Evolutionary conservation across 371 early-diverging fungal genomes (phyloP), one percentile per base, ranked within the genome.

Genomic region (Mortierella sp.): DNA sequence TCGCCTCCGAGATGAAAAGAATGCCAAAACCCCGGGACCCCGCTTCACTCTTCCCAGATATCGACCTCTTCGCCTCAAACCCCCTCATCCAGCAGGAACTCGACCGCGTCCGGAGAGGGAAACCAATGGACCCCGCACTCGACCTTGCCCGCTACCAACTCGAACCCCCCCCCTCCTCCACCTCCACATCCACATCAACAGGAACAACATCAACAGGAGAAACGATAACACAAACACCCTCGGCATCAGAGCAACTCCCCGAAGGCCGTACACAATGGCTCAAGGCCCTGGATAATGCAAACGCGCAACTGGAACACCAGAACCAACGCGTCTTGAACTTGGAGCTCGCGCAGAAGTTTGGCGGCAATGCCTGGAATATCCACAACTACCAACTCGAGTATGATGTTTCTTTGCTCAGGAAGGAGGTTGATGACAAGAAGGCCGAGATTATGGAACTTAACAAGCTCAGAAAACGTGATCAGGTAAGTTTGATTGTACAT

Each of bases 271-370:
- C 90, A 8, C 89, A 74, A 21, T 97, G 96, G 96, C 83, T 87
- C 57, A 71, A 81, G 34, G 95, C 96, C 3, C 90, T 95, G 0
- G 91, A 94, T 55, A 97, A 97, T 77, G 93, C 96, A 1, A 92
- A 94, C 73, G 91, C 97, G 6, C 97, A 97, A 87, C 88, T 96
- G 43, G 96, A 96, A 87, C 95, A 96, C 80, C 97, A 97, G 87
- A 88, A 88, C 53, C 92, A 92, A 75, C 91, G 97, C 84, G 89
- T 95, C 82, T 84, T 95, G 73, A 97, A 97, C 78, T 82, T 97
- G 75, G 98, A 96, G 82, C 88, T 97, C 57, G 88, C 97, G 73
- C 91, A 91, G 81, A 93, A 93, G 85, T 97, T 94, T 88, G 97
- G 97, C 28, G 89, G 93, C 37, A 96, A 96, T 79, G 93, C 95